Evolutionary conservation across 129 eudicot species (phyloP).

Genomic region (Arctium minus): DNA sequence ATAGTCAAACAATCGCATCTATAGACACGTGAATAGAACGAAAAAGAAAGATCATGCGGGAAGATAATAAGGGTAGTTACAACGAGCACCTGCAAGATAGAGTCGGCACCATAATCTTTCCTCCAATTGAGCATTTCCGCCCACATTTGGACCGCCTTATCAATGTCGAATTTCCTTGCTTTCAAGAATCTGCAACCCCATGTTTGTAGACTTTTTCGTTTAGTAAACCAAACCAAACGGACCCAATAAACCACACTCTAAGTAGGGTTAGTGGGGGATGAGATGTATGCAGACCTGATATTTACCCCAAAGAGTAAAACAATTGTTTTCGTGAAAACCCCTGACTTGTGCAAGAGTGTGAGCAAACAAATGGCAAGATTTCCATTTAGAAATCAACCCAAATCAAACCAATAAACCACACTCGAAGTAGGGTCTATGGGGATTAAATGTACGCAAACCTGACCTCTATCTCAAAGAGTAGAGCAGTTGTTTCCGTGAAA

Average conservation of each 20-base stretch:
- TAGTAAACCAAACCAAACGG: neutral
- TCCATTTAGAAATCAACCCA: neutral
- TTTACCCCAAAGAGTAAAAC: too few species aligned
- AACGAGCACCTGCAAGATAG: conserved; percentile 61
- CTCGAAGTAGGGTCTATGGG: too few species aligned
- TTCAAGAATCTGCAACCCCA: conserved; percentile 65
- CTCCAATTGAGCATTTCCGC: conserved; percentile 92
- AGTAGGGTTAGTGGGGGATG: neutral
- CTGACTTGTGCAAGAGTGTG: too few species aligned
- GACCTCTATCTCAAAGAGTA: neutral
- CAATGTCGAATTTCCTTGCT: conserved; percentile 90
- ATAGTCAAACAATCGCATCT: neutral
- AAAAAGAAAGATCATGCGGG: neutral
- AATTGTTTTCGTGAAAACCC: too few species aligned
- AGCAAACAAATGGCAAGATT: neutral
- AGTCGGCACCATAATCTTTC: conserved; percentile 69
- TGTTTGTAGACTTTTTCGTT: neutral
- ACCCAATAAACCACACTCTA: neutral
- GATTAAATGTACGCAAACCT: too few species aligned
- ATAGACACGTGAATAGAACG: neutral
- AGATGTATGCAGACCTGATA: too few species aligned
- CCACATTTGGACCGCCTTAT: conserved; percentile 87
- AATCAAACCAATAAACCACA: too few species aligned
- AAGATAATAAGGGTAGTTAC: neutral
- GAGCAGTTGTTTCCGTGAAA: neutral